A percentile compares a stretch with the other conserved stretches of the same genome.
Conservation (phyloP, 2,329 filamentous ascomycete species). For the Cadophora malorum region DNA sequence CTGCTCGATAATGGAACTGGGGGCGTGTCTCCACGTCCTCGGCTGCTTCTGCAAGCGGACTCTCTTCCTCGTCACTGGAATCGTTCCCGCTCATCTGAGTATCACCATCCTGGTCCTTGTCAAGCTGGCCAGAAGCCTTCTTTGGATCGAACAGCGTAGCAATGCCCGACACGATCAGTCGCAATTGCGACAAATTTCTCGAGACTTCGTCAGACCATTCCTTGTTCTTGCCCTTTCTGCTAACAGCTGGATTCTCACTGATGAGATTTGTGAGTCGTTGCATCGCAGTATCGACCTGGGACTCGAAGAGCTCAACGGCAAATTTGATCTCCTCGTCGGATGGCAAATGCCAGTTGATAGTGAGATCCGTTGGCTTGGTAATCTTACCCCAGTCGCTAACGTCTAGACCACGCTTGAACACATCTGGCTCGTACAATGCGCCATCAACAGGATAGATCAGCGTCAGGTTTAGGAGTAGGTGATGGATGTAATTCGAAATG, state of each 20-base stretch:
- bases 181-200: conserved; percentile 83
- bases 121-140: conserved; percentile 64
- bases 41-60: conserved; percentile 64
- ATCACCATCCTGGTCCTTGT: conserved; percentile 53
- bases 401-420: conserved; percentile 73
- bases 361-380: conserved; percentile 76
- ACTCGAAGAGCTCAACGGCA: conserved; percentile 86
- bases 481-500: conserved; percentile 97
- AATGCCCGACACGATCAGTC: conserved; percentile 88
- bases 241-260: conserved; percentile 79
- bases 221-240: conserved; percentile 93
- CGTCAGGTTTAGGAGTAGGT: conserved; percentile 91
- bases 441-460: conserved; percentile 94
- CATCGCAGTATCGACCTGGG: conserved; percentile 79
- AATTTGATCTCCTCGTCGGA: conserved; percentile 82
- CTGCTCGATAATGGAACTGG: conserved; percentile 86
- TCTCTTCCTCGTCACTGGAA: conserved; percentile 62
- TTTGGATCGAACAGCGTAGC: conserved; percentile 87
- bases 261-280: conserved; percentile 80
- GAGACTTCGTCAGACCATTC: conserved; percentile 99
- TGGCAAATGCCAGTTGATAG: conserved; percentile 91
- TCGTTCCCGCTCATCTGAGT: conserved; percentile 52
- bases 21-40: conserved; percentile 85
- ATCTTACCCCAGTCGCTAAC: conserved; percentile 84
- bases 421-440: conserved; percentile 81